Conservation (phyloP, 768 basidiomycete genomes). For the Calocera cornea region DNA sequence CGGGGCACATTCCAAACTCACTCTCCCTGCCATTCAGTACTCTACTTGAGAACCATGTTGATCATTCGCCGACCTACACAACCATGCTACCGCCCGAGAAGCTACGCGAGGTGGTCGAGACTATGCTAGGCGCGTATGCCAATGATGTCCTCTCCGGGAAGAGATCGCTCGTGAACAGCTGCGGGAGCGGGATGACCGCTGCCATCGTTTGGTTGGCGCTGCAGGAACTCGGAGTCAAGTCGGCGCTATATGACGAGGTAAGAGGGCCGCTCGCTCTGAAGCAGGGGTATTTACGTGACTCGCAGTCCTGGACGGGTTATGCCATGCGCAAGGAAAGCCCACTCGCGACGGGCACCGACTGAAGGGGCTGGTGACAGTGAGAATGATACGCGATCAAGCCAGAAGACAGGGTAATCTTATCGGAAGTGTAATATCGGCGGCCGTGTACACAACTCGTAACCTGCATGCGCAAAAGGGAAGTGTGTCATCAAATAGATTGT, state of each 20-base stretch:
- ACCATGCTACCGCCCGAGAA: slow-evolving; percentile 45
- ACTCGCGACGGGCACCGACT: slow-evolving; percentile 40
- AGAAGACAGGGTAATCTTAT: too few relatives aligned
- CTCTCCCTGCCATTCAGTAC: slow-evolving; percentile 68
- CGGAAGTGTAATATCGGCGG: too few relatives aligned
- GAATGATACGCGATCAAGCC: neutral
- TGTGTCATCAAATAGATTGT: neutral
- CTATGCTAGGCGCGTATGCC: slow-evolving; percentile 48
- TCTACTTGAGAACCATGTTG: slow-evolving; percentile 42
- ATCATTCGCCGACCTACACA: slow-evolving; percentile 34
- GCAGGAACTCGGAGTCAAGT: slow-evolving; percentile 47
- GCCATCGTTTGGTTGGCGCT: slow-evolving; percentile 88
- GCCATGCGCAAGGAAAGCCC: slow-evolving; percentile 59
- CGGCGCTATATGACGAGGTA: slow-evolving; percentile 89
- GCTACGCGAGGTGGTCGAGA: slow-evolving; percentile 44
- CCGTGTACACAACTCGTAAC: too few relatives aligned
- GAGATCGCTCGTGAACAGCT: slow-evolving; percentile 54
- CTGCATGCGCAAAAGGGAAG: too few relatives aligned
- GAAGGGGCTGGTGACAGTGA: too few relatives aligned
- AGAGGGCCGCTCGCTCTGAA: slow-evolving; percentile 16
- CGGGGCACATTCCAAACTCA: slow-evolving; percentile 86
- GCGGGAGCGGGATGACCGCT: slow-evolving; percentile 99
- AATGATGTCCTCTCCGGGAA: slow-evolving; percentile 48
- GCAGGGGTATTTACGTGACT: neutral
- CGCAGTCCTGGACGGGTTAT: slow-evolving; percentile 91